A percentile compares a stretch with the other conserved stretches of the same genome.
These are phyloP conservation scores for Akanthomyces muscarius DNA, from an alignment of 2,329 filamentous ascomycete genomes.

Conservation along the genomic window DNA sequence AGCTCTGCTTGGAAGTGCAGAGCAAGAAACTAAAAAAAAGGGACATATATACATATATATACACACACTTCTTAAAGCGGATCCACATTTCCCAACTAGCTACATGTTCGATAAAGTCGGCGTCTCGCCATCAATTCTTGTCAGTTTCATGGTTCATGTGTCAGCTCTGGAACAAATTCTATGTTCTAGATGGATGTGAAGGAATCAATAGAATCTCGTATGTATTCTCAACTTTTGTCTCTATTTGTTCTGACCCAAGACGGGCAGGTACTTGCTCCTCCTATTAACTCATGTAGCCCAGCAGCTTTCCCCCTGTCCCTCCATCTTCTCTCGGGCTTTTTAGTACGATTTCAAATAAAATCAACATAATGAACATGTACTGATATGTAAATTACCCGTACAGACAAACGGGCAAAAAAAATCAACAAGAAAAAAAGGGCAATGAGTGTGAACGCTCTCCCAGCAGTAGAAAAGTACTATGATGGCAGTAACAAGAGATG, in stretches of 20 bases:
- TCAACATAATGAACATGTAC: slow-evolving; percentile 19
- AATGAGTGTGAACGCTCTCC: slow-evolving; percentile 1
- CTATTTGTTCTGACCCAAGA: no score
- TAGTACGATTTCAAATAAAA: not conserved
- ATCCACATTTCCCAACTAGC: not conserved
- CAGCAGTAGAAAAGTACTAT: not conserved
- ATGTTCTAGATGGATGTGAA: no score
- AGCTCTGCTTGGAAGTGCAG: not conserved
- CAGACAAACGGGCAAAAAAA: slow-evolving; percentile 21
- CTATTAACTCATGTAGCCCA: no score
- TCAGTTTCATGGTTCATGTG: not conserved
- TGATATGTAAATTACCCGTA: slow-evolving; percentile 20
- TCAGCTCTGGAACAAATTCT: not conserved
- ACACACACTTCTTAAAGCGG: not conserved
- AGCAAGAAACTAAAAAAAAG: not conserved
- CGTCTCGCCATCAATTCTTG: not conserved
- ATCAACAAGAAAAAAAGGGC: slow-evolving; percentile 20
- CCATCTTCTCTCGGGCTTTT: not conserved
- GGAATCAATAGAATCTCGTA: no score
- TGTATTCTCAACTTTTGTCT: no score
- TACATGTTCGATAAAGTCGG: not conserved
- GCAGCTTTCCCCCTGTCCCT: no score
- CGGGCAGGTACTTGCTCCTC: no score
- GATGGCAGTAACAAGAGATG: not conserved
- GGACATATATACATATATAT: not conserved